Percentiles rank a stretch among this genome's conserved stretches.
These are phyloP conservation scores for Phytophthora pinifolia DNA, from an alignment of 352 stramenopile genomes.

Conservation along the genomic window DNA sequence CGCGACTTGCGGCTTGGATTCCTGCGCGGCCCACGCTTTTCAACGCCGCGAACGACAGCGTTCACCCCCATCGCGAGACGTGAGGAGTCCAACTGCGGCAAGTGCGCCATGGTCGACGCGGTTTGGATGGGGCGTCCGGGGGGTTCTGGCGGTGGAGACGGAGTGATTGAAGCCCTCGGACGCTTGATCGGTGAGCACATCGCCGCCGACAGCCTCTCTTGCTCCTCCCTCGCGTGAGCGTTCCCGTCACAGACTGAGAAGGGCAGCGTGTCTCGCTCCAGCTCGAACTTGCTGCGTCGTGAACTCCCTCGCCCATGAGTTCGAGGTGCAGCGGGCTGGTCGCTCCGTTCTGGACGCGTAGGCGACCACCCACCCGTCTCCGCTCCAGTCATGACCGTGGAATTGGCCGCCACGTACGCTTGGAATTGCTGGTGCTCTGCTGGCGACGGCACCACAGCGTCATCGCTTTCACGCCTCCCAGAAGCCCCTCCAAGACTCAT, in stretches of 20 bases:
- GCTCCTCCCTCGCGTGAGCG: conserved; percentile 25
- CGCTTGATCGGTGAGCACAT: conserved; percentile 44
- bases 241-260: conserved; percentile 44
- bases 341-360: conserved; percentile 17
- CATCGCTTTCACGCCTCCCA: background rate
- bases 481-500: conserved; percentile 24
- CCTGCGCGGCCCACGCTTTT: conserved; percentile 47
- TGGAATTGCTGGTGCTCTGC: conserved; percentile 34
- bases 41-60: conserved; percentile 48
- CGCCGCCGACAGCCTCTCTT: conserved; percentile 20
- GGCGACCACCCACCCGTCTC: conserved; percentile 13
- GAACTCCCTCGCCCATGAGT: conserved; percentile 3
- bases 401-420: conserved; percentile 44
- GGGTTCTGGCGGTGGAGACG: conserved; percentile 10
- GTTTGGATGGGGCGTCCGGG: conserved; percentile 31
- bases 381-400: conserved; percentile 25
- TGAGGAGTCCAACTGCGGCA: conserved; percentile 57
- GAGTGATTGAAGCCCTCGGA: background rate
- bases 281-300: conserved; percentile 47
- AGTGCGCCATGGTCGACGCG: conserved; percentile 28
- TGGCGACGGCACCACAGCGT: conserved; percentile 9
- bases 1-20: conserved; percentile 59
- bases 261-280: conserved; percentile 34
- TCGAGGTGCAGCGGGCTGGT: conserved; percentile 4
- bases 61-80: conserved; percentile 53